These are phyloP conservation scores for Sergeia podlipaevii DNA, from an alignment of 208 protist genomes.

Conservation along the genomic window DNA sequence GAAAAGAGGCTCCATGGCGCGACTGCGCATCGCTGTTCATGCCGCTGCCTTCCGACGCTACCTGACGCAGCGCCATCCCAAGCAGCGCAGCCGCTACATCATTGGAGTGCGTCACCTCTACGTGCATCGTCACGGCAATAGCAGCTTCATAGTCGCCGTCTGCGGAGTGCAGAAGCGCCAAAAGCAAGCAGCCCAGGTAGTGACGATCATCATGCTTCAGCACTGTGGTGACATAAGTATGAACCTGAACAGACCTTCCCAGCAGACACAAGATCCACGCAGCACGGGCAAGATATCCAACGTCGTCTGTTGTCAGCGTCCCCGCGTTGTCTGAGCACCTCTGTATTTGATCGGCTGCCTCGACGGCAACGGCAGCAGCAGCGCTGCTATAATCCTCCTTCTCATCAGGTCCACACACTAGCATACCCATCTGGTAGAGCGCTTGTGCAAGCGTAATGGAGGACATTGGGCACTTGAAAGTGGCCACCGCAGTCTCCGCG, in stretches of 20 bases:
- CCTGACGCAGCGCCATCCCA: conserved; percentile 18
- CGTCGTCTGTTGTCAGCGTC: conserved; percentile 15
- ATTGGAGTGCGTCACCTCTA: conserved; percentile 31
- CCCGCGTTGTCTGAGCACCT: conserved; percentile 9
- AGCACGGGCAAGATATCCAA: conserved; percentile 32
- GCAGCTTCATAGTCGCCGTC: conserved; percentile 45
- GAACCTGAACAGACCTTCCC: conserved; percentile 22
- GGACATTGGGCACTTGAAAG: conserved; percentile 31
- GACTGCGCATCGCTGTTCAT: conserved; percentile 12
- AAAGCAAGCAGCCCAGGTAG: conserved; percentile 50
- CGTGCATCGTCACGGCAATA: conserved; percentile 21
- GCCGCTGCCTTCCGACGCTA: background rate
- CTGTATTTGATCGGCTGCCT: too few species aligned
- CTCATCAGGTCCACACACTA: background rate
- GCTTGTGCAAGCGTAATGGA: conserved; percentile 33
- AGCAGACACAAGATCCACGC: conserved; percentile 58
- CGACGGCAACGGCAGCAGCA: too few species aligned
- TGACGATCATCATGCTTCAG: conserved; percentile 23
- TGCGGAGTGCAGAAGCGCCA: conserved; percentile 46
- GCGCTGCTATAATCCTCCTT: too few species aligned
- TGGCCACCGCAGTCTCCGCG: conserved; percentile 33
- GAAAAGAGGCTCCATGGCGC: conserved; percentile 5
- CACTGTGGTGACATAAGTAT: conserved; percentile 20
- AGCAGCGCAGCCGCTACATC: conserved; percentile 40
- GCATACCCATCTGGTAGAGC: conserved; percentile 16